A percentile compares a stretch with the other conserved stretches of the same genome.
phyloP scores from a whole-genome alignment of 495 filamentous ascomycete species.

The Penicillium dipodomyicola region DNA sequence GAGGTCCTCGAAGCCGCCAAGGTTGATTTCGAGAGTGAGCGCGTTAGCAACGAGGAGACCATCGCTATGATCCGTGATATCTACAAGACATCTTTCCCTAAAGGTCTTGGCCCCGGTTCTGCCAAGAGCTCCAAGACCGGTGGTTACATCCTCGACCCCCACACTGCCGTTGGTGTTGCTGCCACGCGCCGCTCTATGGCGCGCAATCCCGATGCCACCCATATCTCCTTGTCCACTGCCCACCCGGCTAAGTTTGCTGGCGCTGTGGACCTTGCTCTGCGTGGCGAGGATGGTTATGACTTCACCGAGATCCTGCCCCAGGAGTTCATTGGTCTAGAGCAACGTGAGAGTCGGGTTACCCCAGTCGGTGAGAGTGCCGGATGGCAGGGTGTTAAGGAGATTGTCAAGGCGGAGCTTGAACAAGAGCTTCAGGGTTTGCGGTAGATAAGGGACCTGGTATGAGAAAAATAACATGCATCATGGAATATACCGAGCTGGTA shows the following conservation, averaged over 20 bases:
- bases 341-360: background rate
- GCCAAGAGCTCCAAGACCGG: conserved; percentile 36
- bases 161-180: conserved; percentile 80
- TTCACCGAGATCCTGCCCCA: conserved; percentile 66
- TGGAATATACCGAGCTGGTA: background rate
- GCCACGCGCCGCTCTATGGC: conserved; percentile 65
- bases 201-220: conserved; percentile 45
- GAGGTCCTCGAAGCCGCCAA: conserved; percentile 64
- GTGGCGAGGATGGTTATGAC: conserved; percentile 60
- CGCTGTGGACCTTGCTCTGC: conserved; percentile 73
- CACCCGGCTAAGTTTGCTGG: conserved; percentile 90
- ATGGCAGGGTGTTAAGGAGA: conserved; percentile 42
- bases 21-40: conserved; percentile 73
- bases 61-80: conserved; percentile 65
- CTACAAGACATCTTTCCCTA: conserved; percentile 51
- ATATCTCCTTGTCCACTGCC: conserved; percentile 84
- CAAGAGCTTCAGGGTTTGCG: background rate
- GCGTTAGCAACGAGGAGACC: conserved; percentile 77
- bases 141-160: conserved; percentile 78
- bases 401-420: conserved; percentile 29
- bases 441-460: background rate
- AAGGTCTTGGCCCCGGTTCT: conserved; percentile 28
- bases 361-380: conserved; percentile 14
- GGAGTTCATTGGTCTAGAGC: conserved; percentile 68
- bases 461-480: background rate